These are phyloP conservation scores for Rosa chinensis DNA, from an alignment of 306 rosid genomes.

Conservation along the genomic window DNA sequence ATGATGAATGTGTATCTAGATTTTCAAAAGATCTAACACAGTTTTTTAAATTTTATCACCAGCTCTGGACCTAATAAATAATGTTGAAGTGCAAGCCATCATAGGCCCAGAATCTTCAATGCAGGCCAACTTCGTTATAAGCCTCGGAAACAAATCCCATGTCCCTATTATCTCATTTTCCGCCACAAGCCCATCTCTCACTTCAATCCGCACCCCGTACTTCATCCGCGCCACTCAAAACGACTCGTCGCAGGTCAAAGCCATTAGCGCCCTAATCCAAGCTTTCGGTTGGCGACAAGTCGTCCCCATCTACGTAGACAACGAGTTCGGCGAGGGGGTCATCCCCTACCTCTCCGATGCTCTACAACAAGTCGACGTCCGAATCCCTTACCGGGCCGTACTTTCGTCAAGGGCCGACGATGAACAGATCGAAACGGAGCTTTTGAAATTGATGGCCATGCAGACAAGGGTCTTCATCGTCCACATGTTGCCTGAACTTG, in stretches of 20 bases:
- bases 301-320: slow-evolving; percentile 26
- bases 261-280: slow-evolving; percentile 9
- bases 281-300: slow-evolving; percentile 30
- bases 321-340: slow-evolving; percentile 21
- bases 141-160: slow-evolving; percentile 34
- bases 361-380: slow-evolving; percentile 9
- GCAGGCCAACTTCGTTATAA: slow-evolving; percentile 32
- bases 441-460: slow-evolving; percentile 30
- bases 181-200: slow-evolving; percentile 35
- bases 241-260: slow-evolving; percentile 18
- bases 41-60: neutral
- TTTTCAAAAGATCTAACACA: neutral
- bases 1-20: no score
- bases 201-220: slow-evolving; percentile 17
- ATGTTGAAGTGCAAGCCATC: slow-evolving; percentile 46
- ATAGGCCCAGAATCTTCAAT: slow-evolving; percentile 34
- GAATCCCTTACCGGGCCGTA: slow-evolving; percentile 28
- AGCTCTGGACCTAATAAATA: slow-evolving; percentile 48
- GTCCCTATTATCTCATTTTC: slow-evolving; percentile 38
- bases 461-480: slow-evolving; percentile 35
- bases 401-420: slow-evolving; percentile 29
- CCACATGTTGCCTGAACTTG: slow-evolving; percentile 19
- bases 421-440: slow-evolving; percentile 25
- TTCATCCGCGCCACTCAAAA: slow-evolving; percentile 28
- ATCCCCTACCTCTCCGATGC: slow-evolving; percentile 20